A percentile compares a stretch with the other conserved stretches of the same genome.
Evolutionary conservation across 2,329 filamentous ascomycete species (phyloP).

Genomic region (Fusarium duplospermum): DNA sequence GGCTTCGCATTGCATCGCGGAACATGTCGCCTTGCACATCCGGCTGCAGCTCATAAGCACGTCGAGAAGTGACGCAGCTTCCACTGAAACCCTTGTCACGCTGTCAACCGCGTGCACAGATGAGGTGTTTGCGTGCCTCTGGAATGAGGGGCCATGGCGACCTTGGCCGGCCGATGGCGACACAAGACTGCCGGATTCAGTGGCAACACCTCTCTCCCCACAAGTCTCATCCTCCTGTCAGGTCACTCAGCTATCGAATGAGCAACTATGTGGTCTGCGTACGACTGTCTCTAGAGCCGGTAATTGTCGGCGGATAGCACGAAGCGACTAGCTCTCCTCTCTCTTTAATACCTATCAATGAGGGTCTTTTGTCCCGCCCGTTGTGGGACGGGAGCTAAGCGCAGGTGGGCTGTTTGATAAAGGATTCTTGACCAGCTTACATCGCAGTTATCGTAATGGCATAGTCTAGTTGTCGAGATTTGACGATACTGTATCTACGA

Average conservation of each 20-base stretch:
- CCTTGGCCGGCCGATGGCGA: slow-evolving; percentile 17
- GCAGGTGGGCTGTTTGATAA: slow-evolving; percentile 41
- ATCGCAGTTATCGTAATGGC: slow-evolving; percentile 31
- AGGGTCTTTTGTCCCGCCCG: slow-evolving; percentile 39
- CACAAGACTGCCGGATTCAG: slow-evolving; percentile 6
- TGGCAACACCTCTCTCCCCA: slow-evolving; percentile 15
- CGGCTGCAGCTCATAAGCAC: slow-evolving; percentile 21
- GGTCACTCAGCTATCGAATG: slow-evolving; percentile 8
- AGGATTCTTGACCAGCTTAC: slow-evolving; percentile 29
- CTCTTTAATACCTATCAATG: slow-evolving; percentile 36
- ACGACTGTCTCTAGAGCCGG: slow-evolving; percentile 3
- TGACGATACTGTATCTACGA: not conserved
- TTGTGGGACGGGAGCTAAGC: slow-evolving; percentile 37
- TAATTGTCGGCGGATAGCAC: slow-evolving; percentile 16
- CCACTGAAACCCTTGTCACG: slow-evolving; percentile 16
- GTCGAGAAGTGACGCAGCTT: slow-evolving; percentile 34
- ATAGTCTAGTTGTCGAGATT: not conserved
- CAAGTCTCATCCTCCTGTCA: slow-evolving; percentile 12
- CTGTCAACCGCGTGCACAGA: slow-evolving; percentile 17
- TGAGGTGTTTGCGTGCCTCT: slow-evolving; percentile 7
- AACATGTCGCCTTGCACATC: slow-evolving; percentile 21
- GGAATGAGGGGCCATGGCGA: slow-evolving; percentile 18
- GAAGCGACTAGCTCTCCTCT: slow-evolving; percentile 7
- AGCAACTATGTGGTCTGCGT: slow-evolving; percentile 1
- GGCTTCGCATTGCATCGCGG: slow-evolving; percentile 30